Conservation (phyloP, 2,329 filamentous ascomycete species). For the Fusarium subtropicale region DNA sequence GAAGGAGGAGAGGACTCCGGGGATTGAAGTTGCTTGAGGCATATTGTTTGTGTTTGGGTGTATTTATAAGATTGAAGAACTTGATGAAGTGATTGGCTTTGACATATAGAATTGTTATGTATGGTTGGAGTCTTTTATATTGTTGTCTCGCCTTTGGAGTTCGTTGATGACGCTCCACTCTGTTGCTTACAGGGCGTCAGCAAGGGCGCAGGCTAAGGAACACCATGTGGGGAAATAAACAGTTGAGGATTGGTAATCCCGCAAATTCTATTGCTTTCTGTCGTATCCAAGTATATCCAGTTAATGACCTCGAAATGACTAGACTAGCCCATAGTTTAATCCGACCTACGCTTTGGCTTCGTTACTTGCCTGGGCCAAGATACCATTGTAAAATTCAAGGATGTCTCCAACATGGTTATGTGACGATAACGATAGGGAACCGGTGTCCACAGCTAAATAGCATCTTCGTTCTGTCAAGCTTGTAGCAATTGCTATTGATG, state of each 20-base stretch:
- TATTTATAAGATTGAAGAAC: fast-evolving
- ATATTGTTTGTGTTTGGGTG: conserved; percentile 8
- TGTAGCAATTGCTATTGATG: no score
- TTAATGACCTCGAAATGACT: no score
- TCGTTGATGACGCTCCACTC: background rate
- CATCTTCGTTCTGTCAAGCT: no score
- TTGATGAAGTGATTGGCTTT: no score
- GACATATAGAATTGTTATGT: no score
- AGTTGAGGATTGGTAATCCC: background rate
- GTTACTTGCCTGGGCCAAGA: background rate
- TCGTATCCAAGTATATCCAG: background rate
- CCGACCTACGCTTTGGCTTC: background rate
- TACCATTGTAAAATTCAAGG: no score
- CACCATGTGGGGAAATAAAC: background rate
- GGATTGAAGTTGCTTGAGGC: conserved; percentile 42
- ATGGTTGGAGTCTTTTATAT: background rate
- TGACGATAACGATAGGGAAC: no score
- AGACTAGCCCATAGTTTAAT: background rate
- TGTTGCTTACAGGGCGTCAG: conserved; percentile 21
- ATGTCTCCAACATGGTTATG: no score
- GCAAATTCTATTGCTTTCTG: background rate
- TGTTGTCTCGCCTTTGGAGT: background rate
- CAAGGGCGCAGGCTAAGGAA: conserved; percentile 7
- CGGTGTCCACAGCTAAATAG: no score
- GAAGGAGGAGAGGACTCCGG: conserved; percentile 45